Evolutionary conservation across 495 filamentous ascomycete genomes (phyloP), one percentile per base, ranked within the genome.

Genomic region (Podospora pseudocomata): DNA sequence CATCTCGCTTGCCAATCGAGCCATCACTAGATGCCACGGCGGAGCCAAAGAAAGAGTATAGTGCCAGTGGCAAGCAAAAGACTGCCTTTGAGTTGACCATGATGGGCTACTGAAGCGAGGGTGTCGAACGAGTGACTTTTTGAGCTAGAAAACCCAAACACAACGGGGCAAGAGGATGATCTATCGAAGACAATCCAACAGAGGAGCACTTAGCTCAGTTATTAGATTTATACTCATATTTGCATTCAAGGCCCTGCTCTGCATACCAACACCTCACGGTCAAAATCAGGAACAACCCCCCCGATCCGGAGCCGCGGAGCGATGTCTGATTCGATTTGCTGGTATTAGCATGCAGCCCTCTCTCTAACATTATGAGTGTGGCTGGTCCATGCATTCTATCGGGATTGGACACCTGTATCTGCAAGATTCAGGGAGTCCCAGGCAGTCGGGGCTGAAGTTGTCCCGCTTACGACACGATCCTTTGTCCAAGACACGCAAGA

Each of bases 401-500:
- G 56, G 19, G 19, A 16, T 58, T 58, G 56, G n/a, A 20, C n/a
- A 58, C 23, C 56, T 58, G 19, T 20, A 58, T 58, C 56, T 20
- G 19, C 56, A 58, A 58, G 13, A 58, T 27, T 9, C 56, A 27
- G 19, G 23, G 56, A 58, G 1, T 58, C 56, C 56, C 56, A 58
- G 56, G 19, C 56, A 20, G 56, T 58, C 56, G 56, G 56, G 18
- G 56, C 56, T 58, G 56, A 58, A n/a, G 56, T 58, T 58, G 56
- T 20, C 23, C 56, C 56, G 56, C 56, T 58, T 58, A 58, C 56
- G 56, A 49, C 39, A 16, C 15, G 39, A 49, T 49, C 39, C 13
- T 49, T 39, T 49, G 0, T 49, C 39, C 5, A 49, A 49, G 39
- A 49, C 39, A 49, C 39, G 15, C 39, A 49, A 49, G 18, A 49